These are phyloP conservation scores for Torrubiella hemipterigena DNA, from an alignment of 2,329 filamentous ascomycete genomes.

Conservation along the genomic window DNA sequence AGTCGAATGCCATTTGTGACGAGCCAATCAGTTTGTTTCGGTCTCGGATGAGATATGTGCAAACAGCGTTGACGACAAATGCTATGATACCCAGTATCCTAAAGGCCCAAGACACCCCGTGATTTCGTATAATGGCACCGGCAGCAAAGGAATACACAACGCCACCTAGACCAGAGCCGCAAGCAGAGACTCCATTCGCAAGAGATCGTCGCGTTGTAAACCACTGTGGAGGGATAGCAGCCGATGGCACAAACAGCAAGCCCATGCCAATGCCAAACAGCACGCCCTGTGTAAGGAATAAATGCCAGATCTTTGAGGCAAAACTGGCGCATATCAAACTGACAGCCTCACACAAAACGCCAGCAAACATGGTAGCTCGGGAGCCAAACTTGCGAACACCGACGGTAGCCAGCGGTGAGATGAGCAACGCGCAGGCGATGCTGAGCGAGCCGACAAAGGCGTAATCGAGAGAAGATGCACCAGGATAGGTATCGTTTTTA, in stretches of 20 bases:
- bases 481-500: slow-evolving; percentile 46
- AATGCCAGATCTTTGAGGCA: slow-evolving; percentile 56
- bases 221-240: slow-evolving; percentile 49
- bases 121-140: slow-evolving; percentile 36
- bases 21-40: slow-evolving; percentile 60
- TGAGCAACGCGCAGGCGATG: slow-evolving; percentile 39
- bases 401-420: slow-evolving; percentile 56
- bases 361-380: slow-evolving; percentile 49
- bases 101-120: slow-evolving; percentile 45
- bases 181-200: slow-evolving; percentile 43
- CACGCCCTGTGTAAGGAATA: slow-evolving; percentile 61
- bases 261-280: slow-evolving; percentile 51
- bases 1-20: slow-evolving; percentile 55
- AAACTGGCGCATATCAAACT: slow-evolving; percentile 63
- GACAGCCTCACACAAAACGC: slow-evolving; percentile 49
- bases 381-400: slow-evolving; percentile 52
- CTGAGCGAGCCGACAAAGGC: slow-evolving; percentile 56
- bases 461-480: slow-evolving; percentile 49
- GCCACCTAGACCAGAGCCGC: slow-evolving; percentile 33
- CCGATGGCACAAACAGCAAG: slow-evolving; percentile 42
- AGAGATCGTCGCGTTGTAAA: slow-evolving; percentile 42
- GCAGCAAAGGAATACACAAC: slow-evolving; percentile 12
- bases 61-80: slow-evolving; percentile 39
- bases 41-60: slow-evolving; percentile 53
- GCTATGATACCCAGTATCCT: slow-evolving; percentile 34